Evolutionary conservation across 768 basidiomycete genomes (phyloP), one percentile per base, ranked within the genome.

Genomic region (Amanita molliuscula): DNA sequence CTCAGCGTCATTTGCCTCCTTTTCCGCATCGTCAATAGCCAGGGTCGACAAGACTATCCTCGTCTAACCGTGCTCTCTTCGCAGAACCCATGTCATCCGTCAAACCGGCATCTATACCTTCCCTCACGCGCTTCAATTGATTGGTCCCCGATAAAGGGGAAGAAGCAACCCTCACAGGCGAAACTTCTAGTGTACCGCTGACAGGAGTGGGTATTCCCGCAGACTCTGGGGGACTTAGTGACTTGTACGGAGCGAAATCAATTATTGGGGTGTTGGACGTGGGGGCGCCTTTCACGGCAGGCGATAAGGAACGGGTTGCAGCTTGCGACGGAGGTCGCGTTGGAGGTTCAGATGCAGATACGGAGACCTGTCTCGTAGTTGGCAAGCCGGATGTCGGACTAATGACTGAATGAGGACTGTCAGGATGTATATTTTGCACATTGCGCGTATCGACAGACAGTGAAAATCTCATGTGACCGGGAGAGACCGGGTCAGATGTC

Each of bases 1-100:
- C 2, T 65, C 66, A 4, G 65, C 67, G 5, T 1, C 60, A 62
- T 16, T 48, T 52, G 13, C 47, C 48, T 23, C 29, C 52, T 23
- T 42, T 20, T 37, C 43, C 8, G 56, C 57, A 10, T 44, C 50
- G 8, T 56, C 37, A 20, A 28, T 23, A 23, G 23, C 9, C 18
- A n/a, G 6, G 2, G 50, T 45, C 52, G 25, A 48, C 38, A 20
- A 53, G 45, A 11, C 47, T 44, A 18, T 46, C 54, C 8, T 45
- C 44, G 7, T 46, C 36, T 21, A 52, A 21, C 44, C 51, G 43
- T 15, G 35, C 11, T 35, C 31, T 52, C 21, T 51, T 51, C 13
- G 10, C 35, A 6, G 37, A 33, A 6, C 44, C 44, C 20, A 33
- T 1, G 7, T 44, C 13, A n/a, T 34, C 18, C 46, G 18, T 20